Evolutionary conservation across 2,329 filamentous ascomycete genomes (phyloP), one percentile per base, ranked within the genome.

Genomic region (Dryadomyces quercivorus): DNA sequence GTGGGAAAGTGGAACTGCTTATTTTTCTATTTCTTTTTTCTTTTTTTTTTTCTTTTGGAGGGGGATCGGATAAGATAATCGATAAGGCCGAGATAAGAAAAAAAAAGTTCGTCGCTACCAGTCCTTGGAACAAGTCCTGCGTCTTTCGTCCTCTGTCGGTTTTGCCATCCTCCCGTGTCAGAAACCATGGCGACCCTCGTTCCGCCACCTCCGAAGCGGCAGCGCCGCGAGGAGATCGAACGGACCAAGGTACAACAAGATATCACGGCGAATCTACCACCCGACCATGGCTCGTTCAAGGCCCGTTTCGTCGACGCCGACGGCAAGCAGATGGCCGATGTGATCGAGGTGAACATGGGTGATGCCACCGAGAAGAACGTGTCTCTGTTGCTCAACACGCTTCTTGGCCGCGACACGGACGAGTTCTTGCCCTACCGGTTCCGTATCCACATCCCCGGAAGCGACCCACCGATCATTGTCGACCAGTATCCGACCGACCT

Each of bases 341-440:
- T 86, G 72, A 66, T 84, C 50, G 76, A 84, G 62, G 84, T 96
- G 45, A 85, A 89, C 13, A 80, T 96, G 36, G 85, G 85, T 55
- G 86, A 96, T 72, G 86, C 92, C 2, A 86, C 81, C 8, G 88
- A 93, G 58, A 92, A 89, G 72, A 95, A 96, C 62, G 78, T 97
- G 3, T 92, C 93, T 53, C 78, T 91, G 10, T 76, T 96, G 0
- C 70, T 95, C 54, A 97, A 96, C 67, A 89, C 86, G 2, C 72
- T 96, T 45, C 78, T 95, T 66, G 86, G 84, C 57, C 62, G 75
- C 70, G 76, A 81, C 53, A 71, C 69, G 54, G 77, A 82, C 65
- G 77, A 81, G 55, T 80, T 78, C 57, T 69, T 80, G n/a, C 79
- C 78, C 1, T 82, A 82, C 64, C 75, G 77, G 55, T 82, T 82